phyloP scores from a whole-genome alignment of 305 asterid genomes.

The Ajuga reptans region DNA sequence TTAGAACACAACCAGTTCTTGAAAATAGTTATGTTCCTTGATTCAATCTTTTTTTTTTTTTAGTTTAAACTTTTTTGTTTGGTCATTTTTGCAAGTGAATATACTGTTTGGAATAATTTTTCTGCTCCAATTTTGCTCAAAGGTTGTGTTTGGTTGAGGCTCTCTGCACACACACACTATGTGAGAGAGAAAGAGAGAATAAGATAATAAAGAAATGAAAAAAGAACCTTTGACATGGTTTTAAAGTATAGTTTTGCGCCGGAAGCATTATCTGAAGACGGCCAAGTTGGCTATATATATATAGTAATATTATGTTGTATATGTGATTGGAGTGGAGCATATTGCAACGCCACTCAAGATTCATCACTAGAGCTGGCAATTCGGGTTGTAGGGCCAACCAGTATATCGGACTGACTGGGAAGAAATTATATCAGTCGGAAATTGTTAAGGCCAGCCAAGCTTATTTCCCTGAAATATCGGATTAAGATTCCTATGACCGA shows the following conservation, averaged over 20 bases:
- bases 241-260: neutral
- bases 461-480: too few relatives aligned
- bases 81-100: constrained; percentile 21
- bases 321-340: constrained; percentile 23
- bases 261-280: constrained; percentile 21
- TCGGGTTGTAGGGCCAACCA: too few relatives aligned
- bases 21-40: constrained; percentile 56
- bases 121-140: neutral
- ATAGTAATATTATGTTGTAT: neutral
- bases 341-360: constrained; percentile 14
- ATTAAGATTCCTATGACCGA: too few relatives aligned
- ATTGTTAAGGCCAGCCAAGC: too few relatives aligned
- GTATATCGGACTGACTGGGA: too few relatives aligned
- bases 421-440: too few relatives aligned
- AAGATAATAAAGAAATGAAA: neutral
- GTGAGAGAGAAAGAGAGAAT: constrained; percentile 3
- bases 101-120: neutral
- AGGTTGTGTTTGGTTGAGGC: too few relatives aligned
- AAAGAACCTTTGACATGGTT: constrained; percentile 15
- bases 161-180: neutral
- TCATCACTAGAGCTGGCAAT: too few relatives aligned
- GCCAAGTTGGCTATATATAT: constrained; percentile 22
- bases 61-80: neutral
- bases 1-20: constrained; percentile 71
- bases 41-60: neutral